A percentile compares a stretch with the other conserved stretches of the same genome.
These are phyloP conservation scores for Fusarium foetens DNA, from an alignment of 2,329 filamentous ascomycete genomes.

Conservation along the genomic window DNA sequence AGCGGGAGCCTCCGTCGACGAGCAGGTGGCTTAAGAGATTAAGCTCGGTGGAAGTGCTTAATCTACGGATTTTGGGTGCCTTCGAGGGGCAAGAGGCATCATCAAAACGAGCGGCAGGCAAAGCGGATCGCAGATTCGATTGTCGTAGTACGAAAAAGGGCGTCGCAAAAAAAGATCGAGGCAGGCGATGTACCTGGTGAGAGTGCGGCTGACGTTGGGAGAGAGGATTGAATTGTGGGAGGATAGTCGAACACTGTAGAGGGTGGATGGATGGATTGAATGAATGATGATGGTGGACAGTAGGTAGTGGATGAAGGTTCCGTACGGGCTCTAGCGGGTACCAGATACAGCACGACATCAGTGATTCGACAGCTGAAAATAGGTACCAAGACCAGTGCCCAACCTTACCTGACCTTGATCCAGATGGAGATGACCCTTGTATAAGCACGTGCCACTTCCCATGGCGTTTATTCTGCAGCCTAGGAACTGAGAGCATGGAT, in stretches of 20 bases:
- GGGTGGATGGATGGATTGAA: background rate
- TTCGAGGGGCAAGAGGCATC: conserved; percentile 44
- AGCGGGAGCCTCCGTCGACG: background rate
- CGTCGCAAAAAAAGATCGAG: conserved; percentile 9
- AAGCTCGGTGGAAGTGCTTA: conserved; percentile 31
- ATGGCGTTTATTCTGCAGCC: conserved; percentile 17
- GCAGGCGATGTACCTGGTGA: conserved; percentile 19
- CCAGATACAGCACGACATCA: conserved; percentile 20
- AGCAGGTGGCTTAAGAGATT: conserved; percentile 4
- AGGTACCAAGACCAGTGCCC: conserved; percentile 15
- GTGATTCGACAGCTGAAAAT: conserved; percentile 23
- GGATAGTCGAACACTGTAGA: conserved; percentile 15
- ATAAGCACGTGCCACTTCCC: conserved; percentile 41
- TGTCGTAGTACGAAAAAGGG: background rate
- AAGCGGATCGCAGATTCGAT: conserved; percentile 18
- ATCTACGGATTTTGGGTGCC: conserved; percentile 37
- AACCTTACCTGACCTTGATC: conserved; percentile 9
- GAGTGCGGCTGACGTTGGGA: conserved; percentile 19
- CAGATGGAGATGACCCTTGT: conserved; percentile 37
- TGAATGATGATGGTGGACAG: conserved; percentile 13
- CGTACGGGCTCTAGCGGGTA: conserved; percentile 3
- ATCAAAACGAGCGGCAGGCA: conserved; percentile 40
- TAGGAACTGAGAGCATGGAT: conserved; percentile 3
- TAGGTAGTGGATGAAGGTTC: background rate
- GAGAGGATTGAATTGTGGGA: conserved; percentile 23